Base-by-base conservation (phyloP, 1,139 yeast species). In the Candida sanyaensis region DNA sequence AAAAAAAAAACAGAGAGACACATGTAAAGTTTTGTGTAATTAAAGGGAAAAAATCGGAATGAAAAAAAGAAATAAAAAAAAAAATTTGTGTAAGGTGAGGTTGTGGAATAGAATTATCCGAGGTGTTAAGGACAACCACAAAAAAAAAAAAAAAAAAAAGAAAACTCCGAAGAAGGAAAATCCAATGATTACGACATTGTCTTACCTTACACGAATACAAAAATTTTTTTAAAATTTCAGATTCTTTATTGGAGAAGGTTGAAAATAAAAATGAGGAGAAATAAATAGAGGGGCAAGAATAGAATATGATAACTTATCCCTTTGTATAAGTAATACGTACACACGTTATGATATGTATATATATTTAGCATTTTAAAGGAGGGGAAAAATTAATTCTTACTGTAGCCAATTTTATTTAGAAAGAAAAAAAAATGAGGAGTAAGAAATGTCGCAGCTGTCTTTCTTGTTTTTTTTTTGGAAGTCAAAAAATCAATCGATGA, bases 41-140 rank as follows among this genome's bases (percentile, higher is more conserved):
- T 10, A 6, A n/a, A n/a, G 13, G 39, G 39, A 36, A 36, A 29
- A 36, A 36, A 24, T 36, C 39, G 39, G 39, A 36, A 36, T 11
- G 39, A 24, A 21, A 30, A 30, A 30, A 11, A 30, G 33, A n/a
- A 30, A 13, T 10, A 12, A 30, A 30, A 17, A 17, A 17, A 17
- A 17, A 17, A 17, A 17, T 2, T 2, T 17, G 21, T 17, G 33
- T 30, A 13, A 11, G n/a, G 33, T 30, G 33, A 30, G 33, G 33
- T 30, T 12, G 21, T 17, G 21, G 21, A 17, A 17, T 17, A 17
- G 21, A 34, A 34, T 34, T 34, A 34, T 34, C 38, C 38, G 38
- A 34, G 38, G 38, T 21, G 21, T n/a, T 32, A 17, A 17, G 21
- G 21, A 17, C 21, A 17, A 17, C 21, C 21, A 17, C 21, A 17